These are phyloP conservation scores for Populus simonii DNA, from an alignment of 345 rosid species.

Conservation along the genomic window DNA sequence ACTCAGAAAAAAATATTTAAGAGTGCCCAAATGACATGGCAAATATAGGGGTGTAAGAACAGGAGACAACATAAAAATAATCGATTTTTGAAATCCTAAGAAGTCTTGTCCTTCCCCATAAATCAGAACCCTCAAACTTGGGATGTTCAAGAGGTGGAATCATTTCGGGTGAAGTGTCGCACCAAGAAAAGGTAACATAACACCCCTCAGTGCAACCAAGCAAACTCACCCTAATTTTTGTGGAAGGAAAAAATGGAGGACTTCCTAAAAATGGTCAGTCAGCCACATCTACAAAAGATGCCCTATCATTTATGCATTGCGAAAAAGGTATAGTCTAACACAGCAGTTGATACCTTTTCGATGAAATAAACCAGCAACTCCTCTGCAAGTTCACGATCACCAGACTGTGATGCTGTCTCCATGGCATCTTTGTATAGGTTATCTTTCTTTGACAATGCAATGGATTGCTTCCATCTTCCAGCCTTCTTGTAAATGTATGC, in stretches of 20 bases:
- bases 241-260: not conserved
- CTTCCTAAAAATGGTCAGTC: not conserved
- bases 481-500: slow-evolving; percentile 98
- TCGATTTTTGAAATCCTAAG: not conserved
- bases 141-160: not conserved
- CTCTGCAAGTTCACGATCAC: slow-evolving; percentile 95
- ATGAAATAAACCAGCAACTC: slow-evolving; percentile 93
- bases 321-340: not conserved
- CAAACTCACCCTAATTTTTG: not conserved
- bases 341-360: slow-evolving; percentile 52
- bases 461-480: slow-evolving; percentile 97
- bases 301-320: not conserved
- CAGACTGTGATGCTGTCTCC: slow-evolving; percentile 99
- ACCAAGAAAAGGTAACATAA: not conserved
- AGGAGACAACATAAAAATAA: not conserved
- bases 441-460: slow-evolving; percentile 94
- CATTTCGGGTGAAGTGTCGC: not conserved
- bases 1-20: not conserved
- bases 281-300: not conserved
- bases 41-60: not conserved
- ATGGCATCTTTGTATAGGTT: slow-evolving; percentile 90
- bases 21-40: not conserved
- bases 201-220: not conserved
- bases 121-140: not conserved
- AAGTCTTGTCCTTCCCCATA: not conserved